Conservation (phyloP, 805 yeast species). For the Myxozyma melibiosi region DNA sequence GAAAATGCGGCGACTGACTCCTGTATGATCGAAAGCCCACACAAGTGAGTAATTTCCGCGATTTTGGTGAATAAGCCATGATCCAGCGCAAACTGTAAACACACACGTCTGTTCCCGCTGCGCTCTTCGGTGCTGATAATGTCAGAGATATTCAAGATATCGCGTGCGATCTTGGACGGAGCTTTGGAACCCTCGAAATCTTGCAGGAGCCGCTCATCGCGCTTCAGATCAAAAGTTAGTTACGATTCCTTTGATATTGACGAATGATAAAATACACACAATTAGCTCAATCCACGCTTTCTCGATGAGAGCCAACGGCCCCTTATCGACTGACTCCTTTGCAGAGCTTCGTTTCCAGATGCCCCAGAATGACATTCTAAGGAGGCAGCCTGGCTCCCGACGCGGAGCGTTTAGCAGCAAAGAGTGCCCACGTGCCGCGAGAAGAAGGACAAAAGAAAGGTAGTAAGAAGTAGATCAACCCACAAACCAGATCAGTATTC, state of each 20-base stretch:
- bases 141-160: conserved; percentile 16
- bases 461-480: no score
- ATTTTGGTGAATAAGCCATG: conserved; percentile 30
- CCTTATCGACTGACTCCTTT: conserved; percentile 1
- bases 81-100: conserved; percentile 26
- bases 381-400: background rate
- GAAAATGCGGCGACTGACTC: conserved; percentile 26
- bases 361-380: conserved; percentile 21
- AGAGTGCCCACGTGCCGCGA: no score
- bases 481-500: no score
- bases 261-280: conserved; percentile 6
- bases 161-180: conserved; percentile 14
- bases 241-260: background rate
- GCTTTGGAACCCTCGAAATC: conserved; percentile 6
- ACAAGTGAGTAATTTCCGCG: conserved; percentile 14
- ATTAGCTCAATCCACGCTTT: conserved; percentile 22
- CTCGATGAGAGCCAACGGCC: conserved; percentile 15
- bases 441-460: no score
- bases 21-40: conserved; percentile 18
- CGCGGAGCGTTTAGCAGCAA: no score
- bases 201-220: conserved; percentile 16
- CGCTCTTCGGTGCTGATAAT: conserved; percentile 20
- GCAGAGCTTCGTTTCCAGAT: conserved; percentile 15
- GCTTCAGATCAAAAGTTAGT: conserved; percentile 5
- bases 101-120: conserved; percentile 15